A percentile compares a stretch with the other conserved stretches of the same genome.
Evolutionary conservation across 1,139 yeast genomes (phyloP).

Genomic region (Candida pseudoviswanathii): DNA sequence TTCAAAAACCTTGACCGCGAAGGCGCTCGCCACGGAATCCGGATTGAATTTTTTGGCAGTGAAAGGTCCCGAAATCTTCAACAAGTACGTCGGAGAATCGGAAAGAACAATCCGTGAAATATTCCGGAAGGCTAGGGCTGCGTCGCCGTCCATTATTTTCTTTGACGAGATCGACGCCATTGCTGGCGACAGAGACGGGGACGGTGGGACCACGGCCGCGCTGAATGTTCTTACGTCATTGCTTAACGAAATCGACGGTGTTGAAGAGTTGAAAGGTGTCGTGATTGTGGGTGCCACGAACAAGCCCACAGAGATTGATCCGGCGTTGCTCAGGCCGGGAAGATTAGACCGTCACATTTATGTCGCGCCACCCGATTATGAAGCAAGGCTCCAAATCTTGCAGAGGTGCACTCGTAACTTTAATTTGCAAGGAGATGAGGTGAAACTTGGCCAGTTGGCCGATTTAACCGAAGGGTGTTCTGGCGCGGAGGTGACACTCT

Average conservation of each 20-base stretch:
- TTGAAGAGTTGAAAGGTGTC: constrained; percentile 90
- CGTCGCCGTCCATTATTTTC: constrained; percentile 88
- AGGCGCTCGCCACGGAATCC: constrained; percentile 93
- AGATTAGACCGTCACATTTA: constrained; percentile 89
- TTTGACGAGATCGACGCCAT: constrained; percentile 96
- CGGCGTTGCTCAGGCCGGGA: constrained; percentile 92
- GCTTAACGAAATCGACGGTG: constrained; percentile 93
- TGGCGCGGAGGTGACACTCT: constrained; percentile 90
- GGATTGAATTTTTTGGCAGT: constrained; percentile 91
- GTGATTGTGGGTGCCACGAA: constrained; percentile 95
- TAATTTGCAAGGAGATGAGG: constrained; percentile 45
- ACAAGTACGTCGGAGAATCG: constrained; percentile 93
- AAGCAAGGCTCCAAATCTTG: constrained; percentile 77
- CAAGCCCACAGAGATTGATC: constrained; percentile 88
- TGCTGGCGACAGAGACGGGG: constrained; percentile 66
- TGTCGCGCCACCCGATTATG: constrained; percentile 86
- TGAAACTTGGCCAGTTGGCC: constrained; percentile 46
- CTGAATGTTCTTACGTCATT: constrained; percentile 86
- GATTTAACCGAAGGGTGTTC: constrained; percentile 90
- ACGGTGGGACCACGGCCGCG: constrained; percentile 69
- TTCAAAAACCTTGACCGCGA: constrained; percentile 90
- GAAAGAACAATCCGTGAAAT: constrained; percentile 88
- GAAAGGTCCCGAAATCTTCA: constrained; percentile 93
- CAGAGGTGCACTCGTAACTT: constrained; percentile 63
- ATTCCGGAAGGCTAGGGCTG: constrained; percentile 89